Base-by-base conservation (phyloP, 805 yeast species). In the Ogataea neopini region DNA sequence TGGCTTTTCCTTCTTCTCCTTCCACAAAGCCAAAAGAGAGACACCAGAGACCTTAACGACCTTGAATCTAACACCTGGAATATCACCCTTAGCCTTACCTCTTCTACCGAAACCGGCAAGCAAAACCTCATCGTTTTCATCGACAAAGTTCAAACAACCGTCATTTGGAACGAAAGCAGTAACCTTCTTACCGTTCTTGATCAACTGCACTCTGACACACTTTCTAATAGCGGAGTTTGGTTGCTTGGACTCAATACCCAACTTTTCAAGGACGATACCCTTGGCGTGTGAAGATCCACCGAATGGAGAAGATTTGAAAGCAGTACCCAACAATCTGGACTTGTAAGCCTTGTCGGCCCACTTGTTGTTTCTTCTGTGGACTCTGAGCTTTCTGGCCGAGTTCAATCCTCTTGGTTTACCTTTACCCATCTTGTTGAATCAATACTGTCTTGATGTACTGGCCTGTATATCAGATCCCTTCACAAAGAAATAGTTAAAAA, bases 81-180 rank as follows among this genome's bases (percentile, higher is more conserved):
- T 92, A 91, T 94, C 99, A 85, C 99, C 99, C 96, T 94, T 94
- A 77, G 99, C 99, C 86, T 94, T 94, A 84, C 99, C 99, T 86
- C 96, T 94, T 83, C 98, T 90, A 89, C 99, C 99, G 90, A 94
- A 94, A 85, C 99, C 99, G 71, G 99, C 98, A 69, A 94, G 84
- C 71, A 94, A 83, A 69, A 94, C 99, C 80, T 94, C 98, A 81
- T 94, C 99, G 84, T 94, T 94, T 83, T 94, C 98, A 76, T 94
- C 99, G 70, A 94, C 97, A 69, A 86, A 94, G 94, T 94, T 94
- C 78, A 94, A 81, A 86, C 99, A 94, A 92, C 99, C 99, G 81
- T 94, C 99, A 72, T 94, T 92, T 79, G 99, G 99, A 74, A 94
- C 99, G 95, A 94, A 94, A 77, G 99, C 99, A 71, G 99, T 94